Evolutionary conservation across 2,329 filamentous ascomycete genomes (phyloP).

Genomic region (Aspergillus uvarum): DNA sequence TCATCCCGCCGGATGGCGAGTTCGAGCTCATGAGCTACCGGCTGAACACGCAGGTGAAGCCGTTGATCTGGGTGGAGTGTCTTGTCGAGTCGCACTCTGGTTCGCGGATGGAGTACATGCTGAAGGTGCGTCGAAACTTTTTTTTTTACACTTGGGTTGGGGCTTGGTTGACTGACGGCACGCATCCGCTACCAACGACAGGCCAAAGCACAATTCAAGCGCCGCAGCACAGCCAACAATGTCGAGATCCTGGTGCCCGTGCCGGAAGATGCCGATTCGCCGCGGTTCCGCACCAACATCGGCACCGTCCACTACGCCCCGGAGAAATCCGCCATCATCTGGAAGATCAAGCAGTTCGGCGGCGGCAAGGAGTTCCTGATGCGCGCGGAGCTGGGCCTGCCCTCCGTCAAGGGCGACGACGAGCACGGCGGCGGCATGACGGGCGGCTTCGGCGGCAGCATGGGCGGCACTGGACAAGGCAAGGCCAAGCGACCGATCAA

Average conservation of each 20-base stretch:
- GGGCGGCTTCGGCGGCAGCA: conserved; percentile 92
- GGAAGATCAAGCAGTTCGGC: conserved; percentile 99
- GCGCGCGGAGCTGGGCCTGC: conserved; percentile 91
- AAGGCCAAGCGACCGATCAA: conserved; percentile 97
- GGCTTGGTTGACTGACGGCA: neutral
- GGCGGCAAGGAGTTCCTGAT: conserved; percentile 98
- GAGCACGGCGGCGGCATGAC: conserved; percentile 97
- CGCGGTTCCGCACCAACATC: conserved; percentile 95
- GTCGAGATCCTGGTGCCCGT: conserved; percentile 97
- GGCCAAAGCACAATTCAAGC: conserved; percentile 96
- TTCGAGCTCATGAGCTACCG: conserved; percentile 99
- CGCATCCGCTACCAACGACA: conserved; percentile 25
- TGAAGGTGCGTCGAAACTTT: conserved; percentile 60
- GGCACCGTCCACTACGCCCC: conserved; percentile 96
- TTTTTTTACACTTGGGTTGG: no score
- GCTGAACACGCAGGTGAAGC: conserved; percentile 97
- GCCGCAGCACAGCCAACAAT: conserved; percentile 95
- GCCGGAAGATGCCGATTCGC: conserved; percentile 93
- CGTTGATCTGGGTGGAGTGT: conserved; percentile 97
- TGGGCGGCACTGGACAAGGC: conserved; percentile 81
- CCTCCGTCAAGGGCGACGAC: conserved; percentile 91
- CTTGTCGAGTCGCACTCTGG: conserved; percentile 95
- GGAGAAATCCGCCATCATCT: conserved; percentile 95
- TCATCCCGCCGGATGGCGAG: conserved; percentile 96
- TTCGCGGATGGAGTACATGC: conserved; percentile 96